These are phyloP conservation scores for Fusarium sp. DNA, from an alignment of 2,329 filamentous ascomycete genomes.

Conservation along the genomic window DNA sequence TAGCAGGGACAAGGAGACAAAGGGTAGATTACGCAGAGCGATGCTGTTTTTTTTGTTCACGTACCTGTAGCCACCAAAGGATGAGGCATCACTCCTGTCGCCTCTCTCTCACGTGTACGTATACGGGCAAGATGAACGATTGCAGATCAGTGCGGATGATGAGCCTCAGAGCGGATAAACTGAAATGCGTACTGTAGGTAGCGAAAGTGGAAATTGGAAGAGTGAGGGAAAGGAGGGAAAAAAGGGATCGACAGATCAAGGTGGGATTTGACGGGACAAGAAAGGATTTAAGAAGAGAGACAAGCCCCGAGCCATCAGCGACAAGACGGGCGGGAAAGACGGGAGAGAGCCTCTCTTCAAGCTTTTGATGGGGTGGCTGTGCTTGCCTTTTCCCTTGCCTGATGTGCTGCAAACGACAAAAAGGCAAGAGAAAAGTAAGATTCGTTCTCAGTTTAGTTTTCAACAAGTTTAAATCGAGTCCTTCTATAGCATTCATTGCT, in stretches of 20 bases:
- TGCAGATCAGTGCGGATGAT: conserved; percentile 2
- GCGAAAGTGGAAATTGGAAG: neutral
- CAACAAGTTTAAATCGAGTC: neutral
- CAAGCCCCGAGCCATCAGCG: conserved; percentile 13
- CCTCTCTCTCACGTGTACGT: neutral
- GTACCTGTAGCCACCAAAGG: conserved; percentile 39
- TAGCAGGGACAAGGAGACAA: neutral
- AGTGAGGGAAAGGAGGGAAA: neutral
- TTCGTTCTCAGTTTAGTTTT: neutral
- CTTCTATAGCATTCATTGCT: neutral
- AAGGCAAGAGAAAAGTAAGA: neutral
- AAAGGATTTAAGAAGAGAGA: conserved; percentile 24
- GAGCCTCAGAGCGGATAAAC: neutral
- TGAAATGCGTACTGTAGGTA: neutral
- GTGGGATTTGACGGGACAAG: conserved; percentile 16
- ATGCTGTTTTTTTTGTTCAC: conserved; percentile 6
- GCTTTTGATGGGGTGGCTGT: conserved; percentile 15
- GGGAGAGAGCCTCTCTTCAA: neutral
- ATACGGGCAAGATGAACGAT: neutral
- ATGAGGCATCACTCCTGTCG: conserved; percentile 32
- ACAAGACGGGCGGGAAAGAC: neutral
- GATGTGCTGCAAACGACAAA: neutral
- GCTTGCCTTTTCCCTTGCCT: neutral
- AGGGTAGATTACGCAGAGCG: neutral
- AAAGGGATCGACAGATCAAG: neutral